Evolutionary conservation across 2,329 filamentous ascomycete species (phyloP).

Genomic region (Pseudonectria buxi): DNA sequence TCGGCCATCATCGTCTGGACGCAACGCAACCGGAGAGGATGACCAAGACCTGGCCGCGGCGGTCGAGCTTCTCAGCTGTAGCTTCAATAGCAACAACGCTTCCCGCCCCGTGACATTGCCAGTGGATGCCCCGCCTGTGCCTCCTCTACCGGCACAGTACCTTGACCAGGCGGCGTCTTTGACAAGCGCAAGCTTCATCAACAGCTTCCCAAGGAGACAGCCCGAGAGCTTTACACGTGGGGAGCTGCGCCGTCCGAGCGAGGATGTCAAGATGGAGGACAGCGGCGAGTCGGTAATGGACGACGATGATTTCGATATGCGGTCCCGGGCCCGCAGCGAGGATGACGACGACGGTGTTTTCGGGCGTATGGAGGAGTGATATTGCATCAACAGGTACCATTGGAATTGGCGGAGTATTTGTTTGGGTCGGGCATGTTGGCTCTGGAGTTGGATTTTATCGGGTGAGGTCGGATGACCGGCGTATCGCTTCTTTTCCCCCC

Average conservation of each 20-base stretch:
- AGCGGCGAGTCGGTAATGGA: slow-evolving; percentile 57
- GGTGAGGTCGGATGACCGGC: slow-evolving; percentile 28
- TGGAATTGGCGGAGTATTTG: slow-evolving; percentile 17
- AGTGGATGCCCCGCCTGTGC: slow-evolving; percentile 76
- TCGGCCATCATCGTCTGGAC: slow-evolving; percentile 73
- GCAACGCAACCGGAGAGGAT: slow-evolving; percentile 68
- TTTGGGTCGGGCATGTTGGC: slow-evolving; percentile 24
- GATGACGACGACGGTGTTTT: slow-evolving; percentile 96
- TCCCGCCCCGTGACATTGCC: slow-evolving; percentile 58
- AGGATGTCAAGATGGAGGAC: slow-evolving; percentile 63
- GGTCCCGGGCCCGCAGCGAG: slow-evolving; percentile 60
- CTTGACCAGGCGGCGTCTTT: slow-evolving; percentile 54
- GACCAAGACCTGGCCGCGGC: slow-evolving; percentile 85
- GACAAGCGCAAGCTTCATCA: slow-evolving; percentile 55
- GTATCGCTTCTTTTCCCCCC: slow-evolving; percentile 37
- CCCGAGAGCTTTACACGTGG: slow-evolving; percentile 61
- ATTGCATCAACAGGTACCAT: slow-evolving; percentile 18
- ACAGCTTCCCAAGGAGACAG: slow-evolving; percentile 54
- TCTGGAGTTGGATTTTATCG: slow-evolving; percentile 27
- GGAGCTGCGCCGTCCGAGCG: slow-evolving; percentile 41
- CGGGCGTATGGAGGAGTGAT: slow-evolving; percentile 87
- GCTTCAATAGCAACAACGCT: slow-evolving; percentile 70
- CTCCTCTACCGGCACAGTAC: slow-evolving; percentile 76
- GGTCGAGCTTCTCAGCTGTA: slow-evolving; percentile 84
- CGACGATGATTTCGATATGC: slow-evolving; percentile 60